These are phyloP conservation scores for Phanerodontia chrysosporium DNA, from an alignment of 768 basidiomycete genomes.

Conservation along the genomic window DNA sequence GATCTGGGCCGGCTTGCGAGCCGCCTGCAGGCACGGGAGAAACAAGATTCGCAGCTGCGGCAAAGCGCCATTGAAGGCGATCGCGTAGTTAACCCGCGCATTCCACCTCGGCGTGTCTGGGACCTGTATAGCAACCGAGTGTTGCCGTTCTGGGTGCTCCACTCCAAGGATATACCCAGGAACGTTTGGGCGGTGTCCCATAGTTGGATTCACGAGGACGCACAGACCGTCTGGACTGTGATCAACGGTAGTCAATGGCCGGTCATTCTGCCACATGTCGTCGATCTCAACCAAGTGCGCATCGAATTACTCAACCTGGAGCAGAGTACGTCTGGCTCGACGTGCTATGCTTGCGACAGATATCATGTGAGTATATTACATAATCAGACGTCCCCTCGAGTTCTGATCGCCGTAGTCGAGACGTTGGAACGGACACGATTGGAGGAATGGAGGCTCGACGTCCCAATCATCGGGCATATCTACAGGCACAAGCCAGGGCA, in stretches of 20 bases:
- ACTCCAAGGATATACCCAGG: not conserved
- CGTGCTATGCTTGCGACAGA: too few relatives aligned
- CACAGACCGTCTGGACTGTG: not conserved
- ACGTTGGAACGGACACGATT: not conserved
- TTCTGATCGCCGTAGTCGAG: too few relatives aligned
- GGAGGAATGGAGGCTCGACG: conserved; percentile 7
- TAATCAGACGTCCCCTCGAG: not conserved
- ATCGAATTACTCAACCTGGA: conserved; percentile 3
- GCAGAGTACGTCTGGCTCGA: conserved; percentile 1
- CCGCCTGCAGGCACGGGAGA: not conserved
- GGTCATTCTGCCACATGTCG: not conserved
- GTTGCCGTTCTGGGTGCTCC: not conserved
- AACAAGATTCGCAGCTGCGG: not conserved
- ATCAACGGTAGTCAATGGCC: conserved; percentile 2
- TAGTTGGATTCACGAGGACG: not conserved
- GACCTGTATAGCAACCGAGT: conserved; percentile 2
- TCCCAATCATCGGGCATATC: conserved; percentile 1
- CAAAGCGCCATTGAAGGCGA: not conserved
- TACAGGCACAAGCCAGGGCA: not conserved
- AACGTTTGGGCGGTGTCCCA: conserved; percentile 5
- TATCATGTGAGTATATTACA: not conserved
- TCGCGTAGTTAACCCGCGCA: not conserved
- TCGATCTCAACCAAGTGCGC: not conserved
- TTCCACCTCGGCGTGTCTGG: not conserved
- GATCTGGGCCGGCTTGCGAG: not conserved